These are phyloP conservation scores for Termitomyces sp. DNA, from an alignment of 768 basidiomycete species.

Conservation along the genomic window DNA sequence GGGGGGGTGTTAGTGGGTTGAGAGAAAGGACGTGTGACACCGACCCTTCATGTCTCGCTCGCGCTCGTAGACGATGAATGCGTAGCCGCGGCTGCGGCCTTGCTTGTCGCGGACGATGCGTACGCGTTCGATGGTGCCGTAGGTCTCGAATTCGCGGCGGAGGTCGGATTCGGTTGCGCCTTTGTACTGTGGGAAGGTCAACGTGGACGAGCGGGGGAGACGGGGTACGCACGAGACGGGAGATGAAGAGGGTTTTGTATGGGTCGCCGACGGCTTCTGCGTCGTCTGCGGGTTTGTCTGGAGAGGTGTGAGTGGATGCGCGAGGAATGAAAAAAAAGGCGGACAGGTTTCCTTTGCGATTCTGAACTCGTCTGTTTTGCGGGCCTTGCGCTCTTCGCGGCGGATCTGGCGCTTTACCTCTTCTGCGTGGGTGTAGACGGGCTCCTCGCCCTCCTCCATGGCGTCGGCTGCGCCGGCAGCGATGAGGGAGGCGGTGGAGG, in stretches of 20 bases:
- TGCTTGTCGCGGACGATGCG: constrained; percentile 91
- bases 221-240: constrained; percentile 59
- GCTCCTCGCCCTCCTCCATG: constrained; percentile 85
- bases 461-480: constrained; percentile 50
- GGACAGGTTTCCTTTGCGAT: constrained; percentile 80
- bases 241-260: constrained; percentile 97
- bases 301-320: constrained; percentile 9
- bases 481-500: constrained; percentile 63
- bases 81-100: constrained; percentile 83
- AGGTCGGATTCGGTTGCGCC: constrained; percentile 88
- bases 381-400: constrained; percentile 74
- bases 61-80: constrained; percentile 95
- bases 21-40: neutral
- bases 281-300: constrained; percentile 93
- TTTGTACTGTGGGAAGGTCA: constrained; percentile 61
- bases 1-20: constrained; percentile 1
- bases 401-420: constrained; percentile 75
- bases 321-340: constrained; percentile 23
- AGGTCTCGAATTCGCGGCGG: constrained; percentile 91
- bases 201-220: constrained; percentile 4
- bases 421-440: constrained; percentile 74
- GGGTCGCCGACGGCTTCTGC: constrained; percentile 90
- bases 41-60: constrained; percentile 99
- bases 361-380: constrained; percentile 69
- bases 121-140: constrained; percentile 91